Evolutionary conservation across 2,329 filamentous ascomycete genomes (phyloP), one percentile per base, ranked within the genome.

Genomic region (Triangularia setosa): DNA sequence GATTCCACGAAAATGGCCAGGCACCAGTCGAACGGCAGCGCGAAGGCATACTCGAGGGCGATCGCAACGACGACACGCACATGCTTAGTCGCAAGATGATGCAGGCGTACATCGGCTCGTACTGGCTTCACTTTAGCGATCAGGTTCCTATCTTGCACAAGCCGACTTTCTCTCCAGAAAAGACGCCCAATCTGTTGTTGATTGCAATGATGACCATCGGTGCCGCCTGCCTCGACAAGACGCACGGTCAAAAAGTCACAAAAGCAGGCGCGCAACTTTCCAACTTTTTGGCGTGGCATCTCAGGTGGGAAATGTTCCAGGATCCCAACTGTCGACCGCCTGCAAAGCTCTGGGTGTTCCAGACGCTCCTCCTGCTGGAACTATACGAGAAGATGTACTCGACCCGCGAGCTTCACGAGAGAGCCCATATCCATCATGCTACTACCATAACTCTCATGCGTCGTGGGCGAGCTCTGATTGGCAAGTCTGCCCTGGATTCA

Each of bases 321-420:
- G 90, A 97, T 73, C 83, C 85, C 14, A 92, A 93, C 76, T 97
- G 96, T 77, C 84, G 92, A 18, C 93, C 95, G 1, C 94, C 95
- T 0, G 94, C 94, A 8, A 97, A 96, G 77, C 79, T 99, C 7
- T 99, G 94, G 94, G 87, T 97, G 0, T 98, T 98, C 78, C 95
- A 98, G 75, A 89, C 94, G 1, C 79, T 98, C 60, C 81, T 98
- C 4, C 83, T 98, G 4, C 83, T 98, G 12, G 95, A 99, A 75
- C 80, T 97, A 0, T 98, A 96, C 72, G 95, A 99, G 79, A 99
- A 99, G 81, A 95, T 97, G 90, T 98, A 94, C 75, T 95, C 93
- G 44, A 97, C 94, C 0, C 86, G 93, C 68, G 89, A 92, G 64
- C 81, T 98, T 30, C 95, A 99, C 76, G 95, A 99, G 77, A 85